Base-by-base conservation (phyloP, 306 rosid species). In the Glycyrrhiza uralensis region DNA sequence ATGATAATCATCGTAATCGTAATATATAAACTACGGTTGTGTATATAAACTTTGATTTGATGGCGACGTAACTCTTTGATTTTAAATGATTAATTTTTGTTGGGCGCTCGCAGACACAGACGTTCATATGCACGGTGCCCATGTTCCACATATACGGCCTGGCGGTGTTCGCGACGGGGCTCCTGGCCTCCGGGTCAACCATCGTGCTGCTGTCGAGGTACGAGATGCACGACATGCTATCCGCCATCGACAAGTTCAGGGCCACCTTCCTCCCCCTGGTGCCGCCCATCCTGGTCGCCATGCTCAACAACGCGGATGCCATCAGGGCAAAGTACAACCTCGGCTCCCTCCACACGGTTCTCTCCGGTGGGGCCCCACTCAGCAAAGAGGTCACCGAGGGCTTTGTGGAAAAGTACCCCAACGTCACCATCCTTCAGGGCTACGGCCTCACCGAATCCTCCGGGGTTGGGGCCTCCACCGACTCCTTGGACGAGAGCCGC, bases 61-160 rank as follows among this genome's bases (percentile, higher is more conserved):
- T n/a, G n/a, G n/a, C n/a, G n/a, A n/a, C n/a, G n/a, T n/a, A n/a
- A n/a, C n/a, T n/a, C n/a, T n/a, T n/a, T n/a, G n/a, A n/a, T n/a
- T n/a, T n/a, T n/a, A n/a, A n/a, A n/a, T n/a, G n/a, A n/a, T n/a
- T n/a, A n/a, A n/a, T n/a, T n/a, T n/a, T n/a, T n/a, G n/a, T n/a
- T n/a, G n/a, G n/a, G n/a, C n/a, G n/a, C n/a, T n/a, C n/a, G n/a
- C n/a, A n/a, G n/a, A n/a, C n/a, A n/a, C 85, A 89, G 33, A 87
- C 87, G 39, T 89, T 85, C 71, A 75, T 94, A 65, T 94, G 97
- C 76, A 91, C 97, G 0, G 96, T 91, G 8, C 97, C 97, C 0
- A 94, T 94, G 98, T 91, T 89, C 71, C 98, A 94, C 22, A 87
- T 94, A 71, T 94, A 89, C 84, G 98, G 98, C 32, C 69, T 91